These are phyloP conservation scores for Pichia membranifaciens DNA, from an alignment of 805 yeast genomes.

Conservation along the genomic window DNA sequence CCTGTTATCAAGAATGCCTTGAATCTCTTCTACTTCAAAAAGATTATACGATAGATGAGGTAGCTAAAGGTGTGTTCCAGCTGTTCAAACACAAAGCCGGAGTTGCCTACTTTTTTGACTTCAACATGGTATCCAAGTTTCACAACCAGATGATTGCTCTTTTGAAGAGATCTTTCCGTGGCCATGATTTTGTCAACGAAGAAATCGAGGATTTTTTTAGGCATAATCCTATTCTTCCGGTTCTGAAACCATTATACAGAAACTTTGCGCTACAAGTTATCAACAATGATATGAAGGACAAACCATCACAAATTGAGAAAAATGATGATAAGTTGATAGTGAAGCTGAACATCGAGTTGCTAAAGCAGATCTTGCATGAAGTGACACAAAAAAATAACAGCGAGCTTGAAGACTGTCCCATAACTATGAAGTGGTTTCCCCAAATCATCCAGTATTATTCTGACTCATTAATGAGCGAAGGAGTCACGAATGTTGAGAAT, in stretches of 20 bases:
- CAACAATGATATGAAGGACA: conserved; percentile 1
- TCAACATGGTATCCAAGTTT: background rate
- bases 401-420: conserved; percentile 6
- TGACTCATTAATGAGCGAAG: conserved; percentile 17
- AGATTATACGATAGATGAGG: background rate
- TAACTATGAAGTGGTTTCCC: conserved; percentile 23
- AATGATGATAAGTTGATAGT: background rate
- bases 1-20: conserved; percentile 3
- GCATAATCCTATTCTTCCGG: conserved; percentile 24
- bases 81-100: conserved; percentile 1
- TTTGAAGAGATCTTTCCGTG: conserved; percentile 8
- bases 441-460: conserved; percentile 22
- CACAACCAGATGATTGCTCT: conserved; percentile 8
- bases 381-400: background rate
- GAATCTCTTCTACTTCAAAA: background rate
- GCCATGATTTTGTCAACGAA: conserved; percentile 6
- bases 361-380: conserved; percentile 1
- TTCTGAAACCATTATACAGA: conserved; percentile 20
- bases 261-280: conserved; percentile 8
- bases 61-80: background rate
- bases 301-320: too few species aligned
- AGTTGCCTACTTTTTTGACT: conserved; percentile 7
- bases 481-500: conserved; percentile 8
- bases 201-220: conserved; percentile 22
- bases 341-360: background rate